A percentile compares a stretch with the other conserved stretches of the same genome.
These are phyloP conservation scores for Gymnopus androsaceus DNA, from an alignment of 1,284 basidiomycete genomes.

Conservation along the genomic window DNA sequence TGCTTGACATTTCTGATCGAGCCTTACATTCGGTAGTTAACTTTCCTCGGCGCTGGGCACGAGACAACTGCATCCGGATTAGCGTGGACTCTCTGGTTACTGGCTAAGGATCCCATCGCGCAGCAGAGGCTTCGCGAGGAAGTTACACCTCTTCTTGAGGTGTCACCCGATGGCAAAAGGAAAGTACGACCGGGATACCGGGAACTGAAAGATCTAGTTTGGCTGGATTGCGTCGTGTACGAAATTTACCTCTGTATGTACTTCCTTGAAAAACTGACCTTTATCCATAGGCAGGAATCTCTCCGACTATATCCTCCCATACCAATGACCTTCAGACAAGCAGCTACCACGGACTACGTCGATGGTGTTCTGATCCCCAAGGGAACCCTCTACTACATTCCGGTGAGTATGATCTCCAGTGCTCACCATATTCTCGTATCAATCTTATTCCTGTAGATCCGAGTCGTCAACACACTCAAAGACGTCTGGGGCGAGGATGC, in stretches of 20 bases:
- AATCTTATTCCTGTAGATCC: slow-evolving; percentile 37
- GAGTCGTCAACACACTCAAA: slow-evolving; percentile 49
- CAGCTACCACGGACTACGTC: slow-evolving; percentile 43
- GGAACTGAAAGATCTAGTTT: slow-evolving; percentile 45
- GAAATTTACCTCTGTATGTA: slow-evolving; percentile 16
- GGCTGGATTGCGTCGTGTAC: slow-evolving; percentile 51
- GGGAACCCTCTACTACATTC: slow-evolving; percentile 48
- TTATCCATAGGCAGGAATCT: slow-evolving; percentile 32
- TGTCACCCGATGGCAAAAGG: slow-evolving; percentile 28
- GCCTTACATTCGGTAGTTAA: slow-evolving; percentile 33
- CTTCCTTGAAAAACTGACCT: background rate
- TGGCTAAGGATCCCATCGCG: slow-evolving; percentile 34
- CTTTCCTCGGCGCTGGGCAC: slow-evolving; percentile 54
- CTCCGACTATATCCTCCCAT: slow-evolving; percentile 48
- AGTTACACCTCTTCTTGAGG: slow-evolving; percentile 37
- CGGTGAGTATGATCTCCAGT: slow-evolving; percentile 32
- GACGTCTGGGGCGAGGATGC: slow-evolving; percentile 49
- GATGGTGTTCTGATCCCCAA: slow-evolving; percentile 48
- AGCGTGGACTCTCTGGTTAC: slow-evolving; percentile 41
- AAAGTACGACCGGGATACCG: slow-evolving; percentile 31
- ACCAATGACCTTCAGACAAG: slow-evolving; percentile 46
- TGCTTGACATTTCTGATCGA: background rate
- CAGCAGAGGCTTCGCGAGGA: slow-evolving; percentile 47
- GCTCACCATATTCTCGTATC: background rate
- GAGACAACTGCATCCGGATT: slow-evolving; percentile 51